Evolutionary conservation across 2,329 filamentous ascomycete species (phyloP).

Genomic region (Aureobasidium namibiae): DNA sequence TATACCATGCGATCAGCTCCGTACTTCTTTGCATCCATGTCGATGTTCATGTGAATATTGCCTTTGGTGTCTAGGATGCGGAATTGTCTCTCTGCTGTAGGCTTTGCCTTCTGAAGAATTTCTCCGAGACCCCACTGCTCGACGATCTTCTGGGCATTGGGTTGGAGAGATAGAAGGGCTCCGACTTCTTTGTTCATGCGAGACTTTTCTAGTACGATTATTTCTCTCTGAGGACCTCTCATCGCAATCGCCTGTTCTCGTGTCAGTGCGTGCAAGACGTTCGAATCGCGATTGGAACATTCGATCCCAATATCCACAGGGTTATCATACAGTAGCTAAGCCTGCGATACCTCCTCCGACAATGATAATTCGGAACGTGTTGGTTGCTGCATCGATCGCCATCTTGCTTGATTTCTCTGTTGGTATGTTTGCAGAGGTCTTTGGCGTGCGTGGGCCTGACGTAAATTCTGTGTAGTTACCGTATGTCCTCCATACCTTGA

Average conservation of each 20-base stretch:
- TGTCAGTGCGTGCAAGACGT: not conserved
- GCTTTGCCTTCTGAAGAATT: slow-evolving; percentile 23
- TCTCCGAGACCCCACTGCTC: slow-evolving; percentile 24
- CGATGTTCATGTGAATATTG: slow-evolving; percentile 25
- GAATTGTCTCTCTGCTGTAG: slow-evolving; percentile 30
- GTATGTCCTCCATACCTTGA: not conserved
- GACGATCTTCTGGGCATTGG: slow-evolving; percentile 33
- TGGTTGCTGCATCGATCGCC: slow-evolving; percentile 4
- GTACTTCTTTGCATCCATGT: slow-evolving; percentile 25
- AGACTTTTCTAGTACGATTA: slow-evolving; percentile 25
- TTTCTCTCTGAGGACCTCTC: slow-evolving; percentile 23
- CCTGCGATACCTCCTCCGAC: slow-evolving; percentile 26
- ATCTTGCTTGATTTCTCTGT: not conserved
- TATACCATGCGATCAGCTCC: slow-evolving; percentile 34
- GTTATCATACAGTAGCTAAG: slow-evolving; percentile 24
- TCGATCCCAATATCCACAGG: too few species aligned
- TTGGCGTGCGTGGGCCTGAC: not conserved
- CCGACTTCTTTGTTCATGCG: slow-evolving; percentile 29
- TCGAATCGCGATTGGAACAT: too few species aligned
- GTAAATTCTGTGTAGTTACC: too few species aligned
- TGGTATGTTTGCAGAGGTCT: not conserved
- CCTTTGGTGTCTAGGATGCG: slow-evolving; percentile 29
- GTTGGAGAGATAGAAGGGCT: slow-evolving; percentile 35
- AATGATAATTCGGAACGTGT: slow-evolving; percentile 26
- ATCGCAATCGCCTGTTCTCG: slow-evolving; percentile 28